phyloP scores from a whole-genome alignment of 1,284 basidiomycete genomes.

The Moesziomyces sp. region DNA sequence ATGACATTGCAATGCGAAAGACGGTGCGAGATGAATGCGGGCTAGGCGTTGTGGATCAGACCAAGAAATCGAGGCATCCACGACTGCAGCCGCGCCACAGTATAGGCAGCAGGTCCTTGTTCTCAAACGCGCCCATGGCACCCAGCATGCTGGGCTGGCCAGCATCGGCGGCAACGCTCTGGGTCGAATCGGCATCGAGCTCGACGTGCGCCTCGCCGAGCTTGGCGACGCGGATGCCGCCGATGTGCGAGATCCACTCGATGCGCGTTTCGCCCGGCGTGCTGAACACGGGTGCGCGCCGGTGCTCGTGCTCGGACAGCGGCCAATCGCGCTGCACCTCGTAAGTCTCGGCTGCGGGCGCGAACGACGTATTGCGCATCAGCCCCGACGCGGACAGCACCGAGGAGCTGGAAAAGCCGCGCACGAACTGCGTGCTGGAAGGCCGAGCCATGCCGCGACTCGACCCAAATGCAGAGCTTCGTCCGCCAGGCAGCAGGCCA shows the following conservation, averaged over 20 bases:
- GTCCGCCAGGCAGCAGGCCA: too few relatives aligned
- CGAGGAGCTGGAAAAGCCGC: conserved; percentile 38
- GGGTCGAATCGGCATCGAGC: conserved; percentile 7
- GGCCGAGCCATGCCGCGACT: conserved; percentile 26
- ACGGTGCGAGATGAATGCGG: too few relatives aligned
- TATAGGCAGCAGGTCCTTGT: conserved; percentile 45
- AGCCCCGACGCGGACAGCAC: conserved; percentile 35
- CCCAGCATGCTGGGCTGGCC: conserved; percentile 28
- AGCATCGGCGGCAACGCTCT: neutral
- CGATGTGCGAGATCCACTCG: conserved; percentile 65
- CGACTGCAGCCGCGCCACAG: conserved; percentile 52
- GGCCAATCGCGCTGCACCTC: conserved; percentile 43
- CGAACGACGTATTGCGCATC: conserved; percentile 25
- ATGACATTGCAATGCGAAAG: too few relatives aligned
- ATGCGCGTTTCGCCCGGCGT: conserved; percentile 49
- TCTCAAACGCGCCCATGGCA: conserved; percentile 34
- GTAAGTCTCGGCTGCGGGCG: neutral
- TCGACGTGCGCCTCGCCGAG: conserved; percentile 32
- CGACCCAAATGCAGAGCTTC: conserved; percentile 1
- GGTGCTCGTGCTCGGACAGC: conserved; percentile 36
- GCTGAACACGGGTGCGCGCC: conserved; percentile 52
- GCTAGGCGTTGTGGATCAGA: conserved; percentile 3
- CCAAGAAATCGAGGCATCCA: conserved; percentile 50
- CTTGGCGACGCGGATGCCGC: conserved; percentile 56
- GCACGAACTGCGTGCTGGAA: conserved; percentile 31